These are phyloP conservation scores for Starmerella scarabaei DNA, from an alignment of 805 yeast genomes.

Conservation along the genomic window DNA sequence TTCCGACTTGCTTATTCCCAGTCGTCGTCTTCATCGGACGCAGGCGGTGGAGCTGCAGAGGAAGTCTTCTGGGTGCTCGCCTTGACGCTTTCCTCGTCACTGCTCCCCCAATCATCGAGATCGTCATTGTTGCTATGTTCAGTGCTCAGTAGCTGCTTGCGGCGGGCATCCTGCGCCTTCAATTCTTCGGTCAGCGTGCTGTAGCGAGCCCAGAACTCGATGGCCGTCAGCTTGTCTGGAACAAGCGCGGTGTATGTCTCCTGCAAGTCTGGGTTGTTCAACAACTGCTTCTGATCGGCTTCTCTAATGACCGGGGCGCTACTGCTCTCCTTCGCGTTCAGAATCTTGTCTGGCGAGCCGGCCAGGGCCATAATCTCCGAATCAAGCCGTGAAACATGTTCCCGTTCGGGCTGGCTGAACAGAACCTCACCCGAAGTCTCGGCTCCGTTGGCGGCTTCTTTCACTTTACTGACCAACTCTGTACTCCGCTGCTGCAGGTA, in stretches of 20 bases:
- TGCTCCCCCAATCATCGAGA: constrained; percentile 35
- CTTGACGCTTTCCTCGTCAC: constrained; percentile 12
- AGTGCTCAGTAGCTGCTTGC: constrained; percentile 47
- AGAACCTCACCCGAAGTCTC: constrained; percentile 28
- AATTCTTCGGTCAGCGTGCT: constrained; percentile 42
- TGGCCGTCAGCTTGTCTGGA: constrained; percentile 46
- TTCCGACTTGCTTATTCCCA: constrained; percentile 8
- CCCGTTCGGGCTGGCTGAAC: constrained; percentile 29
- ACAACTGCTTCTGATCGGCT: constrained; percentile 39
- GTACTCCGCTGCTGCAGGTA: constrained; percentile 47
- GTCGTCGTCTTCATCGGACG: constrained; percentile 1
- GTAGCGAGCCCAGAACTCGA: constrained; percentile 65
- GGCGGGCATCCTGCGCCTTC: constrained; percentile 46
- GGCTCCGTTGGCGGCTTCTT: constrained; percentile 26
- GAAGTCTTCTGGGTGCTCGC: not conserved
- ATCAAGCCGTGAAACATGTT: constrained; percentile 43
- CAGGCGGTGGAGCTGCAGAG: not conserved
- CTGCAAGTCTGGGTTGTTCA: constrained; percentile 38
- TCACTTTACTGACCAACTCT: constrained; percentile 32
- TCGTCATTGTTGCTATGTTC: constrained; percentile 23
- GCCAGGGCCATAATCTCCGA: constrained; percentile 48
- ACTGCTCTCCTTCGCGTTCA: constrained; percentile 25
- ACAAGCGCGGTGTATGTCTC: constrained; percentile 50
- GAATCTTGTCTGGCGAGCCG: constrained; percentile 36
- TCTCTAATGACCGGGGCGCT: constrained; percentile 30